Base-by-base conservation (phyloP, 148 eudicot species). In the Cornus suecica region DNA sequence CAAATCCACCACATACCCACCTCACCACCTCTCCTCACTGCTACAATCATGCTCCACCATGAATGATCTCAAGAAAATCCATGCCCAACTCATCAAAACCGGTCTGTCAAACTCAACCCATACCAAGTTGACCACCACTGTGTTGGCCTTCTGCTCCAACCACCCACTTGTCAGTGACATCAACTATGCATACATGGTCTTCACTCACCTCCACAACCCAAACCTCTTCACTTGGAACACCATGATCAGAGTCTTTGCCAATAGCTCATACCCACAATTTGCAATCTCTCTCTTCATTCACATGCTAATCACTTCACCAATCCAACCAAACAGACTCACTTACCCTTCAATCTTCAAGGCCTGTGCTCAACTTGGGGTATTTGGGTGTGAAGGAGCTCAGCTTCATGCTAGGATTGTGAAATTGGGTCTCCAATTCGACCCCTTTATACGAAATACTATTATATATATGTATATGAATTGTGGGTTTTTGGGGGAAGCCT, bases 311-410 rank as follows among this genome's bases (percentile, higher is more conserved):
- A 30, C n/a, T 60, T 86, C 91, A 16, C 65, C 63, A 0, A 22
- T 84, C 11, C 64, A 86, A 66, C 91, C 88, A 28, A 52, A 80
- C 2, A 75, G 80, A 75, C 80, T 86, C 32, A 86, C 91, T 70
- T 88, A 88, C 76, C 91, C 89, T 82, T 83, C 88, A 14, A 64
- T 88, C 25, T 86, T 86, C 58, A 88, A 88, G 76, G 86, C 88
- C 63, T 84, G 77, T 80, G 82, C 85, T 72, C 86, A 82, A 41
- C 84, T 84, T 29, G 91, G 89, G 28, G 66, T 76, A 25, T n/a
- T n/a, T n/a, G 83, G 83, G 15, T 71, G 45, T 22, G 74, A 65
- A 56, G 88, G 89, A 61, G 79, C 84, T 77, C 89, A 88, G 52
- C 91, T 88, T 74, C 89, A 88, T 77, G 89, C 79, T 48, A 80